These are phyloP conservation scores for Podospora didyma DNA, from an alignment of 495 filamentous ascomycete genomes.

Conservation along the genomic window DNA sequence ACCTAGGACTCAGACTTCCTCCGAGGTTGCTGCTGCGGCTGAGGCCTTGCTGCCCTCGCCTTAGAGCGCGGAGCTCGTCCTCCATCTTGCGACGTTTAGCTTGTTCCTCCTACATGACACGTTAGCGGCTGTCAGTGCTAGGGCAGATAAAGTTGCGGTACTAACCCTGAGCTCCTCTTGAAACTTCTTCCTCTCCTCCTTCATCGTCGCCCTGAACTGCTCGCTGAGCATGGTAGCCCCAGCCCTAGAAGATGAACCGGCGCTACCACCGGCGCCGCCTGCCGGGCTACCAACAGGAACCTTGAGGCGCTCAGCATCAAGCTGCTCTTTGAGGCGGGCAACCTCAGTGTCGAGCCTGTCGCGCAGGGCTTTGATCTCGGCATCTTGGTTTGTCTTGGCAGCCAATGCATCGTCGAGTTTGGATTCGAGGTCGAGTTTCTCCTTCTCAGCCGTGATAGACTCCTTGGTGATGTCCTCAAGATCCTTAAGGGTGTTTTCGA, in stretches of 20 bases:
- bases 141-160: constrained; percentile 6
- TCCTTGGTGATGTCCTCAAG: constrained; percentile 85
- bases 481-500: constrained; percentile 76
- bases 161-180: constrained; percentile 47
- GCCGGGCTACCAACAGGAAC: constrained; percentile 12
- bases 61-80: constrained; percentile 40
- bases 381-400: constrained; percentile 30
- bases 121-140: constrained; percentile 14
- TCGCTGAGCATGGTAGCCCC: constrained; percentile 35
- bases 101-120: constrained; percentile 40
- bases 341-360: constrained; percentile 34
- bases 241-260: constrained; percentile 7
- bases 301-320: constrained; percentile 42
- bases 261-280: background rate
- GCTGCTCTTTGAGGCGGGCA: constrained; percentile 36
- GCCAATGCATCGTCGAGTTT: constrained; percentile 37
- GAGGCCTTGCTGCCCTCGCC: constrained; percentile 19
- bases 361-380: constrained; percentile 30
- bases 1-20: constrained; percentile 16
- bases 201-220: constrained; percentile 40
- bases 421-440: constrained; percentile 70
- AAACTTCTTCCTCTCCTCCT: constrained; percentile 50
- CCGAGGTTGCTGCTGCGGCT: constrained; percentile 26
- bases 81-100: constrained; percentile 41
- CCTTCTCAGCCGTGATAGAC: constrained; percentile 81